These are phyloP conservation scores for Galerina sulciceps DNA, from an alignment of 768 basidiomycete species.

Conservation along the genomic window DNA sequence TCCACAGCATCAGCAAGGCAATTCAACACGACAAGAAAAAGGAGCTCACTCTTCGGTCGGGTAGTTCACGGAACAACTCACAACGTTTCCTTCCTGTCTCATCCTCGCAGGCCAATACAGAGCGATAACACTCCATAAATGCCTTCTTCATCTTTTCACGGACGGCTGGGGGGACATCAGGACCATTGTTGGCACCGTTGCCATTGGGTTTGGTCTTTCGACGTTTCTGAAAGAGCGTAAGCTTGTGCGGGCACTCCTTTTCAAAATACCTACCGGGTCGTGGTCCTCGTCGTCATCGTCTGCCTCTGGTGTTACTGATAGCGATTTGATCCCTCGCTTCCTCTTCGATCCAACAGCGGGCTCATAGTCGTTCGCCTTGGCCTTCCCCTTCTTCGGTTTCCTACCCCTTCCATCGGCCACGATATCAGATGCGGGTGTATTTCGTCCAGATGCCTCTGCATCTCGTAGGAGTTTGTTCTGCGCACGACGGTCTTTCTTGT, in stretches of 20 bases:
- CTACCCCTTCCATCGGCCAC: conserved; percentile 56
- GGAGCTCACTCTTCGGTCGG: conserved; percentile 67
- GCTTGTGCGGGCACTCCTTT: background rate
- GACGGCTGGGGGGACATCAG: conserved; percentile 59
- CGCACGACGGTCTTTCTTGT: conserved; percentile 66
- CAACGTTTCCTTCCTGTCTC: conserved; percentile 78
- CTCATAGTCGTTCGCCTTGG: conserved; percentile 57
- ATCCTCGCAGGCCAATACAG: conserved; percentile 75
- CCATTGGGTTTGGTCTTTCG: conserved; percentile 66
- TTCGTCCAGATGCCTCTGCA: conserved; percentile 54
- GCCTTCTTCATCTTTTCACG: conserved; percentile 85
- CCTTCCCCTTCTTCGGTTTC: conserved; percentile 73
- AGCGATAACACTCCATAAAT: conserved; percentile 75
- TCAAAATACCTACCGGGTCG: conserved; percentile 53
- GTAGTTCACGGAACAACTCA: conserved; percentile 88
- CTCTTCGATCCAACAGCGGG: conserved; percentile 64
- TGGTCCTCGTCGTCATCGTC: conserved; percentile 69
- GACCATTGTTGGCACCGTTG: conserved; percentile 31
- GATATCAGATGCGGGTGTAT: conserved; percentile 66
- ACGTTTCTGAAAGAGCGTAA: conserved; percentile 66
- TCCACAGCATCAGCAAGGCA: background rate
- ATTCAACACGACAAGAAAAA: conserved; percentile 9
- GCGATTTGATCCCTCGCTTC: conserved; percentile 74
- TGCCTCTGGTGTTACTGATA: conserved; percentile 78
- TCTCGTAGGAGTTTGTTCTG: conserved; percentile 61